Conservation (phyloP, 768 basidiomycete species). For the Suillus lakei region DNA sequence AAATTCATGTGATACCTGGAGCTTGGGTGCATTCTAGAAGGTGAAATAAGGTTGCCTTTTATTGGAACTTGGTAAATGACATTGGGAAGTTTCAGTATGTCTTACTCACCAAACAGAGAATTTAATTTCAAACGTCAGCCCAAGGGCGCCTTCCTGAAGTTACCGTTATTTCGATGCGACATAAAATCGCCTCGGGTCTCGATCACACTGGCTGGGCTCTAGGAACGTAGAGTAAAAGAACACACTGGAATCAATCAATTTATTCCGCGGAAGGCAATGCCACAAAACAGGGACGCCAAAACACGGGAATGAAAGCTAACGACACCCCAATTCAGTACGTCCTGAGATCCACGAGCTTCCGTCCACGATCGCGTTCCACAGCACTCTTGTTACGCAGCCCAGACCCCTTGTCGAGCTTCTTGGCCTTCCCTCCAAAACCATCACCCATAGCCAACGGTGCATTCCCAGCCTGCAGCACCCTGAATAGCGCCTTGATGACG, state of each 20-base stretch:
- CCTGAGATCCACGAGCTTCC: conserved; percentile 72
- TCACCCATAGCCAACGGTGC: conserved; percentile 82
- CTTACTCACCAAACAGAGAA: neutral
- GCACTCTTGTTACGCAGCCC: conserved; percentile 72
- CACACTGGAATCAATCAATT: conserved; percentile 15
- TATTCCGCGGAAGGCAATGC: conserved; percentile 6
- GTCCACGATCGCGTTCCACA: conserved; percentile 82
- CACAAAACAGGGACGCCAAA: conserved; percentile 3
- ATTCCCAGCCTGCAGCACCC: conserved; percentile 85
- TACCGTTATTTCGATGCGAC: neutral
- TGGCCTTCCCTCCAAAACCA: conserved; percentile 74
- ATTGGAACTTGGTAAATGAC: neutral
- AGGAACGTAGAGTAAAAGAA: neutral
- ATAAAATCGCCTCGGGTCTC: neutral
- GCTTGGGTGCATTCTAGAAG: neutral
- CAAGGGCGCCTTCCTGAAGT: neutral
- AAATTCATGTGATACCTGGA: neutral
- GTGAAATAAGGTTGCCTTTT: neutral
- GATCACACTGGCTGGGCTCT: neutral
- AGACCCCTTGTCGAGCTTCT: conserved; percentile 73
- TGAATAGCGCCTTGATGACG: conserved; percentile 84
- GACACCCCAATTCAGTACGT: conserved; percentile 39
- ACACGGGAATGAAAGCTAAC: conserved; percentile 1
- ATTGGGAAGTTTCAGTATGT: conserved; percentile 3
- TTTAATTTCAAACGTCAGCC: neutral